These are phyloP conservation scores for Orbilia javanica DNA, from an alignment of 2,329 filamentous ascomycete genomes.

Conservation along the genomic window DNA sequence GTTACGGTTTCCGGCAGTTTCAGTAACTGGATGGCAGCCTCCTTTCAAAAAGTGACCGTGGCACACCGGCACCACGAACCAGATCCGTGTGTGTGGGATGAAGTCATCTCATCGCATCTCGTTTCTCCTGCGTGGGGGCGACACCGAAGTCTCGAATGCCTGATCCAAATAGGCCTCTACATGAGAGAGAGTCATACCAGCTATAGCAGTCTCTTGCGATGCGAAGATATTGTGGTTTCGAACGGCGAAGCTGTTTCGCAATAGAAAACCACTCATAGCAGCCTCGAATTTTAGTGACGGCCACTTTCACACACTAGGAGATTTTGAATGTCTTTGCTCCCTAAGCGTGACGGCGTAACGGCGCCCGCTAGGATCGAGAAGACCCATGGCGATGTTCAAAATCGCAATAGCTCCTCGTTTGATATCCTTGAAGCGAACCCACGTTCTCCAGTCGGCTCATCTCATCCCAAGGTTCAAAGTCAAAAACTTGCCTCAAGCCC, in stretches of 20 bases:
- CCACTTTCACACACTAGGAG: conserved; percentile 36
- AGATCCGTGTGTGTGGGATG: conserved; percentile 55
- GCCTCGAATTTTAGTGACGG: conserved; percentile 10
- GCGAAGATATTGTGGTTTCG: neutral
- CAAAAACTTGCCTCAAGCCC: conserved; percentile 30
- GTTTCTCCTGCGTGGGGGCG: conserved; percentile 36
- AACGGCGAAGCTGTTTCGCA: conserved; percentile 40
- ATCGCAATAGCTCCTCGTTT: conserved; percentile 35
- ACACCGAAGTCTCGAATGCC: conserved; percentile 23
- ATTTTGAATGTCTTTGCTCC: conserved; percentile 21
- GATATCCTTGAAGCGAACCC: conserved; percentile 50
- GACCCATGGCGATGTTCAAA: conserved; percentile 31
- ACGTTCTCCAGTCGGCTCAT: conserved; percentile 45
- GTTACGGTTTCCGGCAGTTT: conserved; percentile 57
- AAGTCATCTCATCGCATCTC: conserved; percentile 58
- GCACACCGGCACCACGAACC: conserved; percentile 47
- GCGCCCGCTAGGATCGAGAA: conserved; percentile 25
- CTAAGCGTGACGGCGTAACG: conserved; percentile 21
- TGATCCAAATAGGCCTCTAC: neutral
- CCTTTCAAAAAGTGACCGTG: conserved; percentile 46
- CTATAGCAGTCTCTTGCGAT: neutral
- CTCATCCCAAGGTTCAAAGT: conserved; percentile 30
- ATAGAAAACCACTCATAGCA: conserved; percentile 34
- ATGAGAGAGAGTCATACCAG: neutral
- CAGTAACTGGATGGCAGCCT: conserved; percentile 40